These are phyloP conservation scores for Malania oleifera DNA, from an alignment of 164 flowering plant species.

Conservation along the genomic window DNA sequence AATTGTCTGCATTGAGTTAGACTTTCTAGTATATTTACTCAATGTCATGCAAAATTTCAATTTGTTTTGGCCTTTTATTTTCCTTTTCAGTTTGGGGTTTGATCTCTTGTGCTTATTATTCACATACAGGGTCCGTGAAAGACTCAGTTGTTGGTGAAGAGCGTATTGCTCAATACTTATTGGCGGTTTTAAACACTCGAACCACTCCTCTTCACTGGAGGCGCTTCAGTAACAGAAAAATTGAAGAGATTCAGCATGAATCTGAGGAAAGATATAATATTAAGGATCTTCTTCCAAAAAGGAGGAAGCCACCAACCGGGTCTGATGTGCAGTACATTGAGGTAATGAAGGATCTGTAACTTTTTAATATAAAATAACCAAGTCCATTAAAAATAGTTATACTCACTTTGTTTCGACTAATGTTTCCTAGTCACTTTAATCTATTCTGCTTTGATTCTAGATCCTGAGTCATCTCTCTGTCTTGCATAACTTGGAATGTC, in stretches of 20 bases:
- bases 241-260: conserved; percentile 29
- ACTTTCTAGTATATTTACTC: too few species aligned
- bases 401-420: neutral
- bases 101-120: neutral
- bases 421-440: neutral
- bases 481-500: too few species aligned
- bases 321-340: conserved; percentile 52
- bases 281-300: conserved; percentile 46
- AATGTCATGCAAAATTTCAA: too few species aligned
- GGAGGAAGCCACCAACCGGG: conserved; percentile 30
- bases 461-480: too few species aligned
- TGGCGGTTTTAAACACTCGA: conserved; percentile 71
- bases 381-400: neutral
- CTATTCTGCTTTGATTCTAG: neutral
- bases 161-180: conserved; percentile 79
- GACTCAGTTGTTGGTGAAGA: conserved; percentile 97
- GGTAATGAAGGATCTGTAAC: conserved; percentile 32
- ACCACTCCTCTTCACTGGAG: conserved; percentile 93
- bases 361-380: neutral
- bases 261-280: conserved; percentile 27
- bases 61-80: too few species aligned
- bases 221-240: conserved; percentile 34
- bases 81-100: too few species aligned
- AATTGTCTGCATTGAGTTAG: too few species aligned
- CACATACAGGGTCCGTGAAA: conserved; percentile 71